Evolutionary conservation across 768 basidiomycete genomes (phyloP).

Genomic region (Naganishia randhawae): DNA sequence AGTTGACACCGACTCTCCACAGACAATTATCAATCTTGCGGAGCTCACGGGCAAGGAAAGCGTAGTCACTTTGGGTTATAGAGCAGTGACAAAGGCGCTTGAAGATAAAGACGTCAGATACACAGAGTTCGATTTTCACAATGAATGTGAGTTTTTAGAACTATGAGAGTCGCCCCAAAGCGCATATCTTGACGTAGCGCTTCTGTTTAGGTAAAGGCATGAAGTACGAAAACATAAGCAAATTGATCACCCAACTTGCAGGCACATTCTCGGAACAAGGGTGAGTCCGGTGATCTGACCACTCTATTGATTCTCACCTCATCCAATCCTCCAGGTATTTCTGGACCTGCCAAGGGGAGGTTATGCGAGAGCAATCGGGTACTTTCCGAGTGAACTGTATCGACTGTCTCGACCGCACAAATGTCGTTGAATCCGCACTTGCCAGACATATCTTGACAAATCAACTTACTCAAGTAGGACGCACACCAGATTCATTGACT

Average conservation of each 20-base stretch:
- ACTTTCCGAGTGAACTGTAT: constrained; percentile 91
- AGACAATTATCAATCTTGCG: constrained; percentile 84
- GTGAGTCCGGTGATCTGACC: constrained; percentile 50
- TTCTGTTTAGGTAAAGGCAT: constrained; percentile 45
- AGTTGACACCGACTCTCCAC: neutral
- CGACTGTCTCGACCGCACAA: constrained; percentile 90
- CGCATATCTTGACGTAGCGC: neutral
- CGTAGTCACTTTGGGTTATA: constrained; percentile 70
- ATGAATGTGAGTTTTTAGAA: constrained; percentile 61
- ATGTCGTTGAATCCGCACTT: constrained; percentile 92
- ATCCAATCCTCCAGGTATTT: constrained; percentile 59
- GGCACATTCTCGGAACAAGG: constrained; percentile 76
- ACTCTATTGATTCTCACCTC: constrained; percentile 5
- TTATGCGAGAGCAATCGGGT: constrained; percentile 77
- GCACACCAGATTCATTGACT: constrained; percentile 54
- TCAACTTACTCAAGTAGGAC: constrained; percentile 52
- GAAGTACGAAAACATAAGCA: constrained; percentile 82
- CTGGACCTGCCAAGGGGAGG: constrained; percentile 68
- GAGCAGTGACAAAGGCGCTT: constrained; percentile 62
- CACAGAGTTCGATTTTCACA: constrained; percentile 78
- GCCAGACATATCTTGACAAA: constrained; percentile 67
- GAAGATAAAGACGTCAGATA: constrained; percentile 47
- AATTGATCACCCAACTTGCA: constrained; percentile 67
- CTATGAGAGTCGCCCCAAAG: constrained; percentile 49
- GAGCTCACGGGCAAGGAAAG: constrained; percentile 88